Base-by-base conservation (phyloP, 805 yeast genomes). In the Candida nitratophila region DNA sequence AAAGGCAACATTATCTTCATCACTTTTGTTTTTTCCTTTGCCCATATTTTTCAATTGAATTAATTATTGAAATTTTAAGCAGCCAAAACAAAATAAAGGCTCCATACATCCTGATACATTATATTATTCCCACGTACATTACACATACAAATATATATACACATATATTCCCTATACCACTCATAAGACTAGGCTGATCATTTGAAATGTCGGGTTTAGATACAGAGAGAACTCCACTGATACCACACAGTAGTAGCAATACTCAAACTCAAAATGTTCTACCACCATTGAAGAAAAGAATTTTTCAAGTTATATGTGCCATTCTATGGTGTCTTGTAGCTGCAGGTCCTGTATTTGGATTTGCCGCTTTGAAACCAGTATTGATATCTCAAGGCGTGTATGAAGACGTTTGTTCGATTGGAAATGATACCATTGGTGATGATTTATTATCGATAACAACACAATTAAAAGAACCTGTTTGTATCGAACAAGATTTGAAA, bases 341-440 rank as follows among this genome's bases (percentile, higher is more conserved):
- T 0, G 96, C 96, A 0, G 98, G 97, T 6, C 88, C 95, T 1
- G 81, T 90, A 14, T 90, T 90, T 70, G 98, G 98, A 4, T 90
- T 90, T 68, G 96, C 97, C 21, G 97, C 98, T 3, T 68, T 90
- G 44, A 91, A 91, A 58, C 95, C 95, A 6, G 77, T 90, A 11
- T 65, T 91, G 37, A 74, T 88, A 17, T 60, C 70, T 10, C 90
- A 91, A 57, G 89, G 91, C 3, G 83, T 90, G 3, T 91, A 90
- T 55, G 62, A 71, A 21, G 76, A 80, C 2, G 57, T 68, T 8
- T 90, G 97, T 59, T 58, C 68, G 3, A 56, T 61, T 2, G 20
- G 44, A 7, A 32, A 32, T 32, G 9, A 9, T 15, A 32, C 35
- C n/a, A 19, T 20, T 20, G 11, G 12, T n/a, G 32, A 37, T 10